Evolutionary conservation across 106 monocot genomes (phyloP).

Genomic region (Acorus calamus): DNA sequence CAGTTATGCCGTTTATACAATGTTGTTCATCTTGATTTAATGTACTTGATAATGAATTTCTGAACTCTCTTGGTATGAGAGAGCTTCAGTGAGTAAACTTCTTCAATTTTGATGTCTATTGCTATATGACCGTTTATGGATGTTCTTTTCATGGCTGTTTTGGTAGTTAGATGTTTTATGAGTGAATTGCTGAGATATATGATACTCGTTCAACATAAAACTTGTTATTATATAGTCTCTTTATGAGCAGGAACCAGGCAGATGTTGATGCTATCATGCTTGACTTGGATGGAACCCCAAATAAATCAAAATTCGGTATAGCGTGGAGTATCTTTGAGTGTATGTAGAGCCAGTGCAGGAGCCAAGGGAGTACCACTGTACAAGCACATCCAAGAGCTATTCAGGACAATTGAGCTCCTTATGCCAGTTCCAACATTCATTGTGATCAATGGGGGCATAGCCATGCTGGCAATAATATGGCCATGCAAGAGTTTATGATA

Average conservation of each 20-base stretch:
- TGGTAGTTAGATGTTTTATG: too few relatives aligned
- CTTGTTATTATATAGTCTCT: background rate
- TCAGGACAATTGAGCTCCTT: conserved; percentile 77
- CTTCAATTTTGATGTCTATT: too few relatives aligned
- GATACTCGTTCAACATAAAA: too few relatives aligned
- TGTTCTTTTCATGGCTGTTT: too few relatives aligned
- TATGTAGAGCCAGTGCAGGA: conserved; percentile 88
- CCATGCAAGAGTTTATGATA: conserved; percentile 99
- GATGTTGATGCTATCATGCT: conserved; percentile 86
- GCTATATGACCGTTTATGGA: too few relatives aligned
- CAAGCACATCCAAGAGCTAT: conserved; percentile 84
- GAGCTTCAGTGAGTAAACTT: too few relatives aligned
- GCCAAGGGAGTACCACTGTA: conserved; percentile 86
- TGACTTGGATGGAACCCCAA: conserved; percentile 89
- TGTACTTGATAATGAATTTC: too few relatives aligned
- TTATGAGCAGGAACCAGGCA: conserved; percentile 51
- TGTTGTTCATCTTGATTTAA: too few relatives aligned
- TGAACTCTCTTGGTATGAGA: too few relatives aligned
- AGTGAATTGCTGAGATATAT: too few relatives aligned
- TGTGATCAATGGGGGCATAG: conserved; percentile 92
- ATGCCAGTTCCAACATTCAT: conserved; percentile 99
- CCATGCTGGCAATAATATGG: conserved; percentile 95
- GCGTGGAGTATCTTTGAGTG: conserved; percentile 84
- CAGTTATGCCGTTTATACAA: too few relatives aligned
- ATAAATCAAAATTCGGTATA: conserved; percentile 87